Evolutionary conservation across 2,329 filamentous ascomycete genomes (phyloP).

Genomic region (Ceratocystis eucalypticola): DNA sequence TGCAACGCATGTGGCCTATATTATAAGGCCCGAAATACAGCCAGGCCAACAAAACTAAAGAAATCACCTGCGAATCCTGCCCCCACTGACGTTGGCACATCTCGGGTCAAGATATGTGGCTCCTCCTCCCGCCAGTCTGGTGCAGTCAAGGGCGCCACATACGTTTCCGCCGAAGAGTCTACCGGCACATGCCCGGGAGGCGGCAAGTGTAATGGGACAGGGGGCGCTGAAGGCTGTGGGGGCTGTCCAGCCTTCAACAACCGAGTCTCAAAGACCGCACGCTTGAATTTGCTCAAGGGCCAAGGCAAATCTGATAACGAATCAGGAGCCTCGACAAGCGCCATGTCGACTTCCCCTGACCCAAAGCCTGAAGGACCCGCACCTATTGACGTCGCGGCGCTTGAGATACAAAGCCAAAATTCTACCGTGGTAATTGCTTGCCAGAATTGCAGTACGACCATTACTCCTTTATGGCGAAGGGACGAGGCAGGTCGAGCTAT

Average conservation of each 20-base stretch:
- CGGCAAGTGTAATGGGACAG: slow-evolving; percentile 89
- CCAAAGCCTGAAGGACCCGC: slow-evolving; percentile 16
- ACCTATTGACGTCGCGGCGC: slow-evolving; percentile 29
- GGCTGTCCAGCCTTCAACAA: slow-evolving; percentile 98
- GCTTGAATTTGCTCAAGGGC: slow-evolving; percentile 46
- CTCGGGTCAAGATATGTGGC: slow-evolving; percentile 25
- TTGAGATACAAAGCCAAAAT: slow-evolving; percentile 33
- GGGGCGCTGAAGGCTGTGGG: slow-evolving; percentile 85
- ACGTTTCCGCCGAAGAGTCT: slow-evolving; percentile 60
- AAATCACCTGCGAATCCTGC: slow-evolving; percentile 44
- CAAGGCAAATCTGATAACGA: slow-evolving; percentile 23
- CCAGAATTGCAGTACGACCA: slow-evolving; percentile 92
- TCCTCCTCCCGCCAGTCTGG: slow-evolving; percentile 30
- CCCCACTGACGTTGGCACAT: slow-evolving; percentile 32
- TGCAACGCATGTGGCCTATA: slow-evolving; percentile 97
- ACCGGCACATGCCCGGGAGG: slow-evolving; percentile 90
- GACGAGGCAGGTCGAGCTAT: slow-evolving; percentile 94
- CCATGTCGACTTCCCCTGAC: slow-evolving; percentile 14
- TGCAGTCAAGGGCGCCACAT: slow-evolving; percentile 45
- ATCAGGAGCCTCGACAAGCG: slow-evolving; percentile 22
- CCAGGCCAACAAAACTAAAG: slow-evolving; percentile 81
- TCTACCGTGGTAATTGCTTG: slow-evolving; percentile 69
- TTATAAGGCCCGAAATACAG: slow-evolving; percentile 80
- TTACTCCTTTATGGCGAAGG: slow-evolving; percentile 88
- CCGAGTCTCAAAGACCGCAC: slow-evolving; percentile 74